Evolutionary conservation across 495 filamentous ascomycete species (phyloP).

Genomic region (Xylaria curta): DNA sequence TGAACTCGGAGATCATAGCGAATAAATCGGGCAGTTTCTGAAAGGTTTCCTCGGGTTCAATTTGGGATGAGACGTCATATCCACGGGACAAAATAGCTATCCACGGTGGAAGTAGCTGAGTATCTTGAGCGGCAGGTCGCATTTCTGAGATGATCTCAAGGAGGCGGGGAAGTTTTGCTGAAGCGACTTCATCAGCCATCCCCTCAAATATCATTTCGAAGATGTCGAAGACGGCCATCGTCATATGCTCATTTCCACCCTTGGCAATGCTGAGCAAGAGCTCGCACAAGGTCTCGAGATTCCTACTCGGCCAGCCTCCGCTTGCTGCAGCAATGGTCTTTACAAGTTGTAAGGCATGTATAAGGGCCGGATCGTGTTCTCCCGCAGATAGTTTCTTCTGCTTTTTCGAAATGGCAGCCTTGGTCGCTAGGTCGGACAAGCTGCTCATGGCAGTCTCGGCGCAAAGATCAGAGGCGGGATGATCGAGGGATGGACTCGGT

Average conservation of each 20-base stretch:
- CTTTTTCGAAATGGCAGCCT: constrained; percentile 65
- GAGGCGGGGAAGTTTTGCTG: constrained; percentile 85
- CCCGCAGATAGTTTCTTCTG: constrained; percentile 67
- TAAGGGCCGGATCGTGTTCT: constrained; percentile 78
- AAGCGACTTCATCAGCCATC: constrained; percentile 84
- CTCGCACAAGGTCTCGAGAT: constrained; percentile 90
- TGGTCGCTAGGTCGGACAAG: constrained; percentile 69
- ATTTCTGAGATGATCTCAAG: constrained; percentile 87
- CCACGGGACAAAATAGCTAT: constrained; percentile 92
- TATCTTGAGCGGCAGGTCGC: constrained; percentile 87
- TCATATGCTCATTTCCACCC: constrained; percentile 91
- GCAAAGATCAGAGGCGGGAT: constrained; percentile 94
- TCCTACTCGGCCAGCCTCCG: constrained; percentile 95
- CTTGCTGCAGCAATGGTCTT: constrained; percentile 85
- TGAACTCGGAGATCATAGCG: constrained; percentile 73
- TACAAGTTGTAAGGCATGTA: constrained; percentile 89
- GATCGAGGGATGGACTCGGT: constrained; percentile 87
- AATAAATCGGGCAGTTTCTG: constrained; percentile 84
- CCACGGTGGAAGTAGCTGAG: constrained; percentile 92
- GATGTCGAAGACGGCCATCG: constrained; percentile 92
- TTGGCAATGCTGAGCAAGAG: constrained; percentile 84
- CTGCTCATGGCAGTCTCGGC: constrained; percentile 84
- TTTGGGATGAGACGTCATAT: constrained; percentile 90
- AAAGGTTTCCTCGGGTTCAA: constrained; percentile 85
- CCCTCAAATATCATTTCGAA: constrained; percentile 95